These are phyloP conservation scores for Komagataella pastoris DNA, from an alignment of 805 yeast genomes.

Conservation along the genomic window DNA sequence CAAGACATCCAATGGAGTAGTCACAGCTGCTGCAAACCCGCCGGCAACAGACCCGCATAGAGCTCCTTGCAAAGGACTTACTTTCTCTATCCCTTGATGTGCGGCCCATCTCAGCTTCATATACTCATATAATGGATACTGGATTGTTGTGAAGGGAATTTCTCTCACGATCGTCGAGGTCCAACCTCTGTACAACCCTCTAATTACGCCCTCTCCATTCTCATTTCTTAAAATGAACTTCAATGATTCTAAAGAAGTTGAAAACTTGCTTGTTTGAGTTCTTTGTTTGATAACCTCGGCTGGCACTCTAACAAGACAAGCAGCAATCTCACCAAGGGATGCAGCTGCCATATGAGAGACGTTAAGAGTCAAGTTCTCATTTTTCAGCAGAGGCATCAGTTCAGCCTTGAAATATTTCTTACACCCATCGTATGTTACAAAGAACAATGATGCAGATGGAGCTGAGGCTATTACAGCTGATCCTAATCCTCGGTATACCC, in stretches of 20 bases:
- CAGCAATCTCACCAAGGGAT: conserved; percentile 82
- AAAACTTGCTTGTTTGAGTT: conserved; percentile 60
- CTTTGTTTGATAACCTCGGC: conserved; percentile 94
- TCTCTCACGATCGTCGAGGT: conserved; percentile 85
- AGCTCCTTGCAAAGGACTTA: conserved; percentile 67
- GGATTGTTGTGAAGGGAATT: conserved; percentile 92
- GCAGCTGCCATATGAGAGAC: conserved; percentile 78
- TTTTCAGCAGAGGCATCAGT: conserved; percentile 10
- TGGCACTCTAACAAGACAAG: conserved; percentile 91
- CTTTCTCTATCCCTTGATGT: conserved; percentile 22
- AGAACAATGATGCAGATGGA: conserved; percentile 70
- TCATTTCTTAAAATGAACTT: conserved; percentile 44
- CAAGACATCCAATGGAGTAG: conserved; percentile 71
- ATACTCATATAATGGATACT: conserved; percentile 86
- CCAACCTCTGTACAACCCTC: conserved; percentile 90
- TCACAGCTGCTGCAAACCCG: conserved; percentile 67
- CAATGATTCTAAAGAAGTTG: conserved; percentile 56
- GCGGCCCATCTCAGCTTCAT: conserved; percentile 50
- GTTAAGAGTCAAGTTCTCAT: conserved; percentile 20
- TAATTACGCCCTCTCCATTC: conserved; percentile 64
- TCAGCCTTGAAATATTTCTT: conserved; percentile 24
- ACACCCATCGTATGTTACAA: conserved; percentile 72
- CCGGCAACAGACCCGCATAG: conserved; percentile 76
- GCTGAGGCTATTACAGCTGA: conserved; percentile 92
- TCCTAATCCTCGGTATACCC: conserved; percentile 86